phyloP scores from a whole-genome alignment of 495 filamentous ascomycete species.

The Sporormia fimetaria region DNA sequence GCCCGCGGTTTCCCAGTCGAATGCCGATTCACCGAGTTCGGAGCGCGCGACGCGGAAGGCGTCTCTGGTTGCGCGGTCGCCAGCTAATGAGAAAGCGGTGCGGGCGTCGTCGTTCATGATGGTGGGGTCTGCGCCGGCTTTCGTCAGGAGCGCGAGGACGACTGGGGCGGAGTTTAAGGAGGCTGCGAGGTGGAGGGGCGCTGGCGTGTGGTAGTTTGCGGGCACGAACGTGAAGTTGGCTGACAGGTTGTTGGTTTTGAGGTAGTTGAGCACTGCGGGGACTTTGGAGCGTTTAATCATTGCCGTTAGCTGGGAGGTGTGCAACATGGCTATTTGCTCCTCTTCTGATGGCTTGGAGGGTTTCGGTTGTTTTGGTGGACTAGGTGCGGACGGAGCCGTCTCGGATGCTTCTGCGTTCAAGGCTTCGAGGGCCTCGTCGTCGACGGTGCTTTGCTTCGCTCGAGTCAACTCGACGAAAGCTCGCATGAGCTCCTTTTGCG shows the following conservation, averaged over 20 bases:
- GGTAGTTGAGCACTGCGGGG: conserved; percentile 74
- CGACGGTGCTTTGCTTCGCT: conserved; percentile 67
- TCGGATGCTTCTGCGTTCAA: conserved; percentile 30
- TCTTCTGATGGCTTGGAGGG: conserved; percentile 50
- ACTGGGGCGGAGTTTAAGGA: conserved; percentile 62
- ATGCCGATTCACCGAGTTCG: conserved; percentile 62
- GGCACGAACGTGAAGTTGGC: conserved; percentile 66
- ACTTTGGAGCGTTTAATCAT: conserved; percentile 84
- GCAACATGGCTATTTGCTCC: conserved; percentile 65
- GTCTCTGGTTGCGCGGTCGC: conserved; percentile 77
- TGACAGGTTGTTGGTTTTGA: conserved; percentile 57
- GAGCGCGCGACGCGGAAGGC: conserved; percentile 80
- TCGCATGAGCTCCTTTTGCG: conserved; percentile 86
- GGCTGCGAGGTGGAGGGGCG: conserved; percentile 74
- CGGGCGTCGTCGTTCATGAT: conserved; percentile 52
- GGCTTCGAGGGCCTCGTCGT: conserved; percentile 44
- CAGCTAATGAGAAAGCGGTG: conserved; percentile 74
- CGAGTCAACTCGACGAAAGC: conserved; percentile 85
- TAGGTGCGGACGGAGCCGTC: conserved; percentile 12
- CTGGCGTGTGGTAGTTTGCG: conserved; percentile 74
- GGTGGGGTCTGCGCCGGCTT: conserved; percentile 65
- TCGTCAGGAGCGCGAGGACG: conserved; percentile 63
- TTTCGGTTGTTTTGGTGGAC: conserved; percentile 27
- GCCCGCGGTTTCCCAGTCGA: conserved; percentile 68
- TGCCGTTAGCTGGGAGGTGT: conserved; percentile 77